Base-by-base conservation (phyloP, 345 rosid species). In the Excoecaria cochinchinensis region DNA sequence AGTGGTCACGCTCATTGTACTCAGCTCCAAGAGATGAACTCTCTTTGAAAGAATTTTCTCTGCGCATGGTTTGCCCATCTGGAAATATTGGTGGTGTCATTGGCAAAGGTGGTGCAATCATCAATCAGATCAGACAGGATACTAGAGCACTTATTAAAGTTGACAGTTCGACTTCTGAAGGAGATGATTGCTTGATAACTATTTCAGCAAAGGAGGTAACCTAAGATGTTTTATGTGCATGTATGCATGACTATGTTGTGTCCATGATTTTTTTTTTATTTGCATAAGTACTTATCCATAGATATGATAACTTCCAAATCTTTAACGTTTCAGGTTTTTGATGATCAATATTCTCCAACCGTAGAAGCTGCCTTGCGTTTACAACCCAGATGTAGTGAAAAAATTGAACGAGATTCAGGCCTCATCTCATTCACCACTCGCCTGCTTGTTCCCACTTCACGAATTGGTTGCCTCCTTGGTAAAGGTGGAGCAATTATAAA, bases 401-500 rank as follows among this genome's bases (percentile, higher is more conserved):
- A 85, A 86, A 77, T 86, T 46, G 99, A 93, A 87, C 89, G 98
- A 84, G 99, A 95, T 84, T 95, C 99, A 3, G 98, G 99, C 42
- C 82, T 95, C 31, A 81, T 93, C 82, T 91, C 98, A 72, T 91
- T 84, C 83, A 90, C 97, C 22, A 91, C 97, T 66, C 98, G 98
- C 57, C 83, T 95, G 65, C 97, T 95, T 66, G 97, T 93, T 72
- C 98, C 98, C 40, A 86, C 96, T 78, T 89, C 95, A 64, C 83
- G 91, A 70, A 95, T 95, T 85, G 99, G 99, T 71, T 95, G 99
- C 84, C 89, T 95, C 62, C 90, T 95, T 78, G 99, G 99, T 65
- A 93, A 93, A 84, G 95, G 97, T 61, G 99, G 99, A 75, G 80
- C 87, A 69, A 91, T 95, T 77, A 90, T 93, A 75, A 86, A 90